These are phyloP conservation scores for Micromonas pusilla DNA, from an alignment of 139 green algal species.

Conservation along the genomic window DNA sequence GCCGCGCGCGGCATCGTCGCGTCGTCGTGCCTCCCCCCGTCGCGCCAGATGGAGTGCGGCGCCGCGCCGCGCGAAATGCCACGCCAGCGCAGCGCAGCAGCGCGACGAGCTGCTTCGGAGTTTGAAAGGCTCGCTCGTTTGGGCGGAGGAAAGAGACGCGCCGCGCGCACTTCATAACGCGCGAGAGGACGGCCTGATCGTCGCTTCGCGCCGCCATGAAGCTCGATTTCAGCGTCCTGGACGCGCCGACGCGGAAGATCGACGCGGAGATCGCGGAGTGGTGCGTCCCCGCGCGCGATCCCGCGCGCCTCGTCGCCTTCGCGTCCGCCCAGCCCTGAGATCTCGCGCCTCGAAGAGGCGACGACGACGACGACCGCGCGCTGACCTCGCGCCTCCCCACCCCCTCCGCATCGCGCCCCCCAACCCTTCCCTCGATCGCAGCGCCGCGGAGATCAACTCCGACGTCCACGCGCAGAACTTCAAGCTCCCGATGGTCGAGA, in stretches of 20 bases:
- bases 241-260: neutral
- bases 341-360: too few relatives aligned
- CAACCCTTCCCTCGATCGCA: neutral
- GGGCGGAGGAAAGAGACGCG: too few relatives aligned
- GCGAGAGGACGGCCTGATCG: too few relatives aligned
- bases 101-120: too few relatives aligned
- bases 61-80: too few relatives aligned
- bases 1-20: too few relatives aligned
- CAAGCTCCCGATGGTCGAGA: neutral
- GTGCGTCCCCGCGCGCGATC: neutral
- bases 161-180: too few relatives aligned
- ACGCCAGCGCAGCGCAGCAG: too few relatives aligned
- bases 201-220: neutral
- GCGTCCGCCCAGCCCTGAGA: neutral
- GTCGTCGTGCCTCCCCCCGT: too few relatives aligned
- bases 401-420: too few relatives aligned
- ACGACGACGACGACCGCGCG: neutral
- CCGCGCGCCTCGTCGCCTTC: neutral
- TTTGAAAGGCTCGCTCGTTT: too few relatives aligned
- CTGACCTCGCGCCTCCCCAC: neutral
- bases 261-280: neutral
- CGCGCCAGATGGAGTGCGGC: too few relatives aligned
- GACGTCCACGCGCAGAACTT: conserved; percentile 5
- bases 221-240: neutral
- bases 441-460: neutral